Percentiles rank a stretch among this genome's conserved stretches.
These are phyloP conservation scores for Euryodendron excelsum DNA, from an alignment of 148 eudicot species.

Conservation along the genomic window DNA sequence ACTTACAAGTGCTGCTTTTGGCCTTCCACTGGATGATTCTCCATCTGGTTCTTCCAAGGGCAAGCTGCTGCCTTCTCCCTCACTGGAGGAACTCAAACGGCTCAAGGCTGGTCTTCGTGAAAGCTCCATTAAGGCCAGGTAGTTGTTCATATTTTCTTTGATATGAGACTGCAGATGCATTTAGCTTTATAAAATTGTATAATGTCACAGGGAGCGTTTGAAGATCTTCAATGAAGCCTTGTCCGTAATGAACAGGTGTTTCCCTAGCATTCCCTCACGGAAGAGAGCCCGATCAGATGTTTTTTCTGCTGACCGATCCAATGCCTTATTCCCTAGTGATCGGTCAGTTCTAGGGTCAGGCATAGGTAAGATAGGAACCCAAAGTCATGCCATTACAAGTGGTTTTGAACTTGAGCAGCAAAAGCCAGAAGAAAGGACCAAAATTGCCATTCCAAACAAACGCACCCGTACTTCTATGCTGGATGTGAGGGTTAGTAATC, in stretches of 20 bases:
- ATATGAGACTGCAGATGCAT: neutral
- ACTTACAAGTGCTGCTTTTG: constrained; percentile 42
- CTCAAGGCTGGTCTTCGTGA: constrained; percentile 51
- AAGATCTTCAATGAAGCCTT: constrained; percentile 49
- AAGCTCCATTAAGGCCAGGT: constrained; percentile 54
- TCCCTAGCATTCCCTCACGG: constrained; percentile 56
- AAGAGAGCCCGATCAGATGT: constrained; percentile 55
- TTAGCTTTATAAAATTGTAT: constrained; percentile 11
- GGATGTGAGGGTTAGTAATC: constrained; percentile 55
- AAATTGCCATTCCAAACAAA: constrained; percentile 47
- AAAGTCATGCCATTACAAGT: constrained; percentile 34
- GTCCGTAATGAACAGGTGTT: constrained; percentile 49
- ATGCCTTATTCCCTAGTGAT: constrained; percentile 28
- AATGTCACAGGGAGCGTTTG: constrained; percentile 50
- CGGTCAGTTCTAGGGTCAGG: constrained; percentile 42
- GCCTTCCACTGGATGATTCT: constrained; percentile 50
- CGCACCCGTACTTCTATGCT: constrained; percentile 61
- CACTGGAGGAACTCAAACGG: constrained; percentile 45
- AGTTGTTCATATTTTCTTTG: constrained; percentile 18
- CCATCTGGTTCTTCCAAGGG: constrained; percentile 41
- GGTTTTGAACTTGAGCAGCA: constrained; percentile 45
- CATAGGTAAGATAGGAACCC: constrained; percentile 44
- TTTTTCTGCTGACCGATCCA: constrained; percentile 43
- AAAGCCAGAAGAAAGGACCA: constrained; percentile 50
- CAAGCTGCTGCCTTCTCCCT: constrained; percentile 34